These are phyloP conservation scores for Mesembryanthemum crystallinum DNA, from an alignment of 148 eudicot species.

Conservation along the genomic window DNA sequence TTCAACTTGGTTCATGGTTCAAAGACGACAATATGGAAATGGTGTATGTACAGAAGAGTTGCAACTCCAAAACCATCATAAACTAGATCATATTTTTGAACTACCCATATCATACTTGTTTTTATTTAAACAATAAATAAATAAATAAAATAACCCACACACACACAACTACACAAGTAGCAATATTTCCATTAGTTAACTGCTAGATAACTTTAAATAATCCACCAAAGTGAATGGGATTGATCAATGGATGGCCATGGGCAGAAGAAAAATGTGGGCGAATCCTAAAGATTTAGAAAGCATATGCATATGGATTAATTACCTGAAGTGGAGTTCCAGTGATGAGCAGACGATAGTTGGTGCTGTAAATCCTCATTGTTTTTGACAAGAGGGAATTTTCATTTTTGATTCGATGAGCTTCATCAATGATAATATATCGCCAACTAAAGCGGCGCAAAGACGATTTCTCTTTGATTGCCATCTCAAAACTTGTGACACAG, in stretches of 20 bases:
- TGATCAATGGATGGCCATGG: too few relatives aligned
- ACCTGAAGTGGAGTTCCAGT: slow-evolving; percentile 99
- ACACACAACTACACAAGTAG: too few relatives aligned
- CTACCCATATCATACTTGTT: too few relatives aligned
- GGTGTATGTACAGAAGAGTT: too few relatives aligned
- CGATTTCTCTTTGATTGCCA: slow-evolving; percentile 92
- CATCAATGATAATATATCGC: slow-evolving; percentile 98
- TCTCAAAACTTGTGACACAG: slow-evolving; percentile 97
- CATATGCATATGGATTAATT: slow-evolving; percentile 5
- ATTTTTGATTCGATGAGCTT: slow-evolving; percentile 98
- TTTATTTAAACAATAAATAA: too few relatives aligned
- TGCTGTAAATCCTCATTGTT: slow-evolving; percentile 91
- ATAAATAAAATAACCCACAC: too few relatives aligned
- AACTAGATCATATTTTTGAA: too few relatives aligned
- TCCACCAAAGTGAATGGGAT: too few relatives aligned
- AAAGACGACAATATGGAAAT: background rate
- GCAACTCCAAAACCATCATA: too few relatives aligned
- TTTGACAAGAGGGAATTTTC: slow-evolving; percentile 96
- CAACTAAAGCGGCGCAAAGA: slow-evolving; percentile 87
- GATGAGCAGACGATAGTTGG: slow-evolving; percentile 90
- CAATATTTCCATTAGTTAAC: too few relatives aligned
- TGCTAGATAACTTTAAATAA: too few relatives aligned
- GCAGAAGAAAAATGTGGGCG: too few relatives aligned
- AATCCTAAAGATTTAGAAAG: background rate
- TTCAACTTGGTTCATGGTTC: background rate